phyloP scores from a whole-genome alignment of 2,329 filamentous ascomycete species.

The Phyllosticta citrichinensis region DNA sequence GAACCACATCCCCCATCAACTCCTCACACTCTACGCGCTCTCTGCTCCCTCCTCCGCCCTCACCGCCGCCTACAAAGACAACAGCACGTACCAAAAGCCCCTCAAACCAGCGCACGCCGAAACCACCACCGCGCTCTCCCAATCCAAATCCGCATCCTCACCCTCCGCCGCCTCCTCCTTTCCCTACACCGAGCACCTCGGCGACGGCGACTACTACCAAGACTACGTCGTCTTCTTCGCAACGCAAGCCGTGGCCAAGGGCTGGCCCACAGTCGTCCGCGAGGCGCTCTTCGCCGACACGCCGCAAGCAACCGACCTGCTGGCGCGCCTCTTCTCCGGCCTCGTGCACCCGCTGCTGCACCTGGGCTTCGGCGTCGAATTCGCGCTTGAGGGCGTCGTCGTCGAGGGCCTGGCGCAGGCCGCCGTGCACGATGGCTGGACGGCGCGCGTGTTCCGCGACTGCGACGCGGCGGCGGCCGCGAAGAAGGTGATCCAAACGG shows the following conservation, averaged over 20 bases:
- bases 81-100: conserved; percentile 56
- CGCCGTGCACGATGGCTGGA: conserved; percentile 54
- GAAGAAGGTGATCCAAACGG: conserved; percentile 24
- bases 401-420: conserved; percentile 72
- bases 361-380: conserved; percentile 76
- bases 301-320: conserved; percentile 56
- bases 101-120: conserved; percentile 35
- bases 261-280: conserved; percentile 52
- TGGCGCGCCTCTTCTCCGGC: conserved; percentile 58
- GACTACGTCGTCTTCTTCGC: conserved; percentile 73
- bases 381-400: conserved; percentile 68
- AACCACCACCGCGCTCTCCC: conserved; percentile 46
- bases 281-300: conserved; percentile 61
- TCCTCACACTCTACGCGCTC: conserved; percentile 68
- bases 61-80: conserved; percentile 53
- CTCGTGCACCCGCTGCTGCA: conserved; percentile 76
- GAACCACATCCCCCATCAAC: conserved; percentile 70
- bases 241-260: conserved; percentile 54
- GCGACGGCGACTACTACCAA: conserved; percentile 55
- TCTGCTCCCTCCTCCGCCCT: conserved; percentile 54
- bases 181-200: conserved; percentile 50
- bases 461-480: conserved; percentile 44
- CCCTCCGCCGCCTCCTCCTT: conserved; percentile 14
- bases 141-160: conserved; percentile 30
- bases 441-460: conserved; percentile 43